Percentiles rank a stretch among this genome's conserved stretches.
Evolutionary conservation across 768 basidiomycete species (phyloP).

Genomic region (Lactarius sanguifluus): DNA sequence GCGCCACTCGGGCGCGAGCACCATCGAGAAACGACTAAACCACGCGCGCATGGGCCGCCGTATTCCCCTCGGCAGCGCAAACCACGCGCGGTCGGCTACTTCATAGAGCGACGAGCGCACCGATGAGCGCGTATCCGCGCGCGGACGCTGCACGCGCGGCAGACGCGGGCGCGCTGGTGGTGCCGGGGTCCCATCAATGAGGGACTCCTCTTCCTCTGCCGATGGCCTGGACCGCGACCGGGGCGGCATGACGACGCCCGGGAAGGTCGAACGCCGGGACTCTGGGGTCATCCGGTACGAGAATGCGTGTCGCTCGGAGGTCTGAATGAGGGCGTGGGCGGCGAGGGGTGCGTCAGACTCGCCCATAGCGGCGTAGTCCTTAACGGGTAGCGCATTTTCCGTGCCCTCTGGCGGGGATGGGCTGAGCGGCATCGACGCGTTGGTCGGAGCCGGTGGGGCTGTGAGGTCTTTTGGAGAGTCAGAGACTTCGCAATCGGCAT

Average conservation of each 20-base stretch:
- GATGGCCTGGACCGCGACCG: background rate
- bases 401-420: conserved; percentile 4
- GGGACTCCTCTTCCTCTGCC: conserved; percentile 5
- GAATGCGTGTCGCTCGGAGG: conserved; percentile 13
- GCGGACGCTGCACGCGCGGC: background rate
- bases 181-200: background rate
- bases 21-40: conserved; percentile 64
- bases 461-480: background rate
- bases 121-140: conserved; percentile 15
- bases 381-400: conserved; percentile 16
- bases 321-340: background rate
- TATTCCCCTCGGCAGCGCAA: conserved; percentile 53
- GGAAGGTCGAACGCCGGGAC: background rate
- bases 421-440: conserved; percentile 12
- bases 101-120: conserved; percentile 48
- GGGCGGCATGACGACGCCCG: background rate
- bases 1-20: conserved; percentile 74
- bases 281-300: background rate
- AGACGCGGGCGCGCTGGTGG: conserved; percentile 23
- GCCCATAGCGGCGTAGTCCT: conserved; percentile 27
- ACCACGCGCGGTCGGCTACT: conserved; percentile 42
- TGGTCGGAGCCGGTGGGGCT: background rate
- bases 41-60: conserved; percentile 64
- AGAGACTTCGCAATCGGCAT: conserved; percentile 6
- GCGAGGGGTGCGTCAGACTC: conserved; percentile 33